Evolutionary conservation across 1,284 basidiomycete species (phyloP).

Genomic region (Exobasidium cylindrosporum): DNA sequence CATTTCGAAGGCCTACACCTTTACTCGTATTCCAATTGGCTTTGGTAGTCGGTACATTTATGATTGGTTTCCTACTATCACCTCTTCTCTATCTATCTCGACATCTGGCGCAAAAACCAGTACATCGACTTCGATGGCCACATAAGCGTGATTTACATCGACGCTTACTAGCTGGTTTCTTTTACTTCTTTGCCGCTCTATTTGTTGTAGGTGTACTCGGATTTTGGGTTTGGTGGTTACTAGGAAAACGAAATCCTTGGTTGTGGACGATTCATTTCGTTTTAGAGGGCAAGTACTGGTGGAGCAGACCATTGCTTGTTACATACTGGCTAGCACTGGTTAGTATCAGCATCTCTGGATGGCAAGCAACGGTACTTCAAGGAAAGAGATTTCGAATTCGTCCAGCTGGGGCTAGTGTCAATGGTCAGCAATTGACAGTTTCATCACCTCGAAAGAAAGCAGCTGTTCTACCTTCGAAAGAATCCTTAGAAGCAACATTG

Average conservation of each 20-base stretch:
- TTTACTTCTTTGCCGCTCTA: constrained; percentile 74
- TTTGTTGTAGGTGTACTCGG: constrained; percentile 84
- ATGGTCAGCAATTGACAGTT: background rate
- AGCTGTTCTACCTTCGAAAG: background rate
- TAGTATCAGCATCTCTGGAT: constrained; percentile 80
- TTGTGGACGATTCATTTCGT: constrained; percentile 68
- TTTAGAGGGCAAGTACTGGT: constrained; percentile 70
- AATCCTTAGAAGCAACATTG: background rate
- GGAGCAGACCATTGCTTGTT: constrained; percentile 78
- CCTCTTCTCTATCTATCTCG: constrained; percentile 89
- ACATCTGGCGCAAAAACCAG: constrained; percentile 84
- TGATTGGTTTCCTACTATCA: constrained; percentile 88
- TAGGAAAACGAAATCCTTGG: constrained; percentile 83
- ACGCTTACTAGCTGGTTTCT: constrained; percentile 77
- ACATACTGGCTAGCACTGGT: constrained; percentile 81
- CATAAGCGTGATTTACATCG: constrained; percentile 81
- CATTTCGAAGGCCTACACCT: constrained; percentile 87
- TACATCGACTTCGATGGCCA: constrained; percentile 81
- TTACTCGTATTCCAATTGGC: constrained; percentile 89
- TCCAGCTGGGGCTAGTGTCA: constrained; percentile 1
- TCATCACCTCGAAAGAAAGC: constrained; percentile 17
- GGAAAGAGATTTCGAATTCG: constrained; percentile 32
- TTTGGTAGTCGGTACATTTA: constrained; percentile 83
- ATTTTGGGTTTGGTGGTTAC: constrained; percentile 84
- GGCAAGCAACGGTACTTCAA: constrained; percentile 63